Conservation (phyloP, 495 filamentous ascomycete species). For the Talaromyces trachyspermus region DNA sequence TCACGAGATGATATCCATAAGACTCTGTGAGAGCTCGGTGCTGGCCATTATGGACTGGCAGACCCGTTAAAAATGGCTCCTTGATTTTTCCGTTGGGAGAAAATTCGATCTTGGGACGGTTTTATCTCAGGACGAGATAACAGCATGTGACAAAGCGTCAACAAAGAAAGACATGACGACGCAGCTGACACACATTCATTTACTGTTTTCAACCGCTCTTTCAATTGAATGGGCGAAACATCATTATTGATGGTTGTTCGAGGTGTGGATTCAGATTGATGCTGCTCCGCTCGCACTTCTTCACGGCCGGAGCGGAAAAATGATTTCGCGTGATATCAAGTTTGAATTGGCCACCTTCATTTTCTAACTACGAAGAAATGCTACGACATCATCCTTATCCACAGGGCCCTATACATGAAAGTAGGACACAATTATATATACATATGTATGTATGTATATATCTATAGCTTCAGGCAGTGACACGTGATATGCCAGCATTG, state of each 20-base stretch:
- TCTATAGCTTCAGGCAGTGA: no score
- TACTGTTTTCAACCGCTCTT: neutral
- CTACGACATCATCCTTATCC: no score
- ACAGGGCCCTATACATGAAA: no score
- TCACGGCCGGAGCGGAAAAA: conserved; percentile 2
- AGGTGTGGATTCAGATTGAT: neutral
- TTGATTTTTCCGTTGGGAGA: neutral
- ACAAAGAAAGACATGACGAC: conserved; percentile 2
- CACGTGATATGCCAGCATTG: no score
- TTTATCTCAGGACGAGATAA: conserved; percentile 9
- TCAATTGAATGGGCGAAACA: neutral
- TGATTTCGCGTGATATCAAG: neutral
- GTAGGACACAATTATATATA: no score
- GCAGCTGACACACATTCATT: neutral
- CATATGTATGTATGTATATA: no score
- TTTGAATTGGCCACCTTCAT: no score
- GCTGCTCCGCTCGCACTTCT: conserved; percentile 1
- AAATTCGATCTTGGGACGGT: neutral
- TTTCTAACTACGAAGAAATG: no score
- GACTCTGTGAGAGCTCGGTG: conserved; percentile 34
- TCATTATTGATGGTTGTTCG: neutral
- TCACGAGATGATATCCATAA: conserved; percentile 42
- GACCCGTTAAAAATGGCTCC: no score
- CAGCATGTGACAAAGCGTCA: neutral
- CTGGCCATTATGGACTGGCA: conserved; percentile 27